Evolutionary conservation across 495 filamentous ascomycete genomes (phyloP).

Genomic region (Neurospora sp.): DNA sequence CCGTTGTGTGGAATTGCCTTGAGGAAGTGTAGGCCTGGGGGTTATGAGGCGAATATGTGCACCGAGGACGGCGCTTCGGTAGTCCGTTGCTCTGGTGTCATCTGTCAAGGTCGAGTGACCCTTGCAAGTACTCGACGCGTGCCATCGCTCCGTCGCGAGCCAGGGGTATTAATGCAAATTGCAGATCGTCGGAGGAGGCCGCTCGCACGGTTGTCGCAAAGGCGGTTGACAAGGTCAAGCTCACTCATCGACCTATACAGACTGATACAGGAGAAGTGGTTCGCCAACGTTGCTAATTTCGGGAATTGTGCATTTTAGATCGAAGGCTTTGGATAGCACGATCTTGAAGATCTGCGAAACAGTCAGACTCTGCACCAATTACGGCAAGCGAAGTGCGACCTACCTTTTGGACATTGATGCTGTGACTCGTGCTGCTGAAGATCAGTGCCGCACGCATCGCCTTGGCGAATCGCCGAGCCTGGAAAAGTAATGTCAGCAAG

Average conservation of each 20-base stretch:
- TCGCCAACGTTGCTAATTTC: slow-evolving; percentile 97
- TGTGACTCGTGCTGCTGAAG: slow-evolving; percentile 97
- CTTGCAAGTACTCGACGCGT: neutral
- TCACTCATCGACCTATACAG: slow-evolving; percentile 11
- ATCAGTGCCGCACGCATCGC: slow-evolving; percentile 96
- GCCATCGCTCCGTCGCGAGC: neutral
- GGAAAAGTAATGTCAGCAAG: slow-evolving; percentile 5
- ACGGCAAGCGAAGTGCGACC: slow-evolving; percentile 1
- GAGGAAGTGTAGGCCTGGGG: neutral
- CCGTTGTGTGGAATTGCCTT: neutral
- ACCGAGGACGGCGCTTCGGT: neutral
- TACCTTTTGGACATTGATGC: slow-evolving; percentile 99
- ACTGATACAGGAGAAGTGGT: slow-evolving; percentile 88
- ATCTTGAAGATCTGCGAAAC: slow-evolving; percentile 90
- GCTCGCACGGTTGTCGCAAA: neutral
- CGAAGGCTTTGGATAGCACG: slow-evolving; percentile 95
- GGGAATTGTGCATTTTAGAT: slow-evolving; percentile 96
- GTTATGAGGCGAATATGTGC: neutral
- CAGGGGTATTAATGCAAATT: neutral
- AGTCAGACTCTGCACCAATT: neutral
- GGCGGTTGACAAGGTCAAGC: neutral
- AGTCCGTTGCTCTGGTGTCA: neutral
- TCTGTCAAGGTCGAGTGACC: neutral
- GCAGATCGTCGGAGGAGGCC: neutral
- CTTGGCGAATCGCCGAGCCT: slow-evolving; percentile 94